A percentile compares a stretch with the other conserved stretches of the same genome.
Conservation (phyloP, 345 rosid genomes). For the Lepidium africanum region DNA sequence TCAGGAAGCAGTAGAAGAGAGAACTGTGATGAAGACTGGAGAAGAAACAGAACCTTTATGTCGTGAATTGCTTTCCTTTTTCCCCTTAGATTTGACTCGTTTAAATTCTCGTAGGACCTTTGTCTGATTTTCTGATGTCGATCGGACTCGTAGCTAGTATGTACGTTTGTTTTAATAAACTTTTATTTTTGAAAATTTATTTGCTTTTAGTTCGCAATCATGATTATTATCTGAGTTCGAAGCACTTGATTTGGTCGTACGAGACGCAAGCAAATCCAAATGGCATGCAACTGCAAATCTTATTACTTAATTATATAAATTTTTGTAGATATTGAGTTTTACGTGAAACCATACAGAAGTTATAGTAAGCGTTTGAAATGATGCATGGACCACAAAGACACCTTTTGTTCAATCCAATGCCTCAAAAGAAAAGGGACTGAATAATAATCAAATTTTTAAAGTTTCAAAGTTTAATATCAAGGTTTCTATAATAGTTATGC, state of each 20-base stretch:
- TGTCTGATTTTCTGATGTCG: too few relatives aligned
- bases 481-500: neutral
- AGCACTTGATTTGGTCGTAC: neutral
- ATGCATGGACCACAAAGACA: constrained; percentile 20
- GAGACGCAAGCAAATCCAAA: neutral
- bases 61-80: neutral
- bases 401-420: constrained; percentile 20
- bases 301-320: neutral
- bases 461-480: neutral
- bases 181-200: neutral
- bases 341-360: neutral
- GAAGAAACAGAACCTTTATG: neutral
- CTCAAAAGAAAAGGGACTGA: neutral
- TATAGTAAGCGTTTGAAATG: neutral
- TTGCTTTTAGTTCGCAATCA: neutral
- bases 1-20: constrained; percentile 5
- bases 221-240: neutral
- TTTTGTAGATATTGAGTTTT: neutral
- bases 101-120: constrained; percentile 1
- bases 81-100: neutral
- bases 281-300: neutral
- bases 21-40: neutral
- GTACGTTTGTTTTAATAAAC: neutral
- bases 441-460: neutral
- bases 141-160: too few relatives aligned